Conservation (phyloP, 345 rosid species). For the Eucalyptus cladocalyx region DNA sequence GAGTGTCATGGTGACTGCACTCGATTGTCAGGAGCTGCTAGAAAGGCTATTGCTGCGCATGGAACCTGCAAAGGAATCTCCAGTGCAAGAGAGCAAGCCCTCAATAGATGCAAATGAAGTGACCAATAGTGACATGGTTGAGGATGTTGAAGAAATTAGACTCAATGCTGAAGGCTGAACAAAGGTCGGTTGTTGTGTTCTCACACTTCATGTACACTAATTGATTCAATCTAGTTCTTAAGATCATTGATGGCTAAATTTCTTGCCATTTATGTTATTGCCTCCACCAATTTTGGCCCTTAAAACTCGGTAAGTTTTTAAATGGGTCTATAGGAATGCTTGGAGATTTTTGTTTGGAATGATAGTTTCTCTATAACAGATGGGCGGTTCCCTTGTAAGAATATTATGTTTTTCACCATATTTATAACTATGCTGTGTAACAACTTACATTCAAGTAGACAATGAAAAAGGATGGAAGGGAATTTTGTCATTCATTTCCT, state of each 20-base stretch:
- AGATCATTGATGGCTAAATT: neutral
- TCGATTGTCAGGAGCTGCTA: constrained; percentile 71
- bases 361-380: neutral
- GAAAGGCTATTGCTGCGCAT: constrained; percentile 47
- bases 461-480: neutral
- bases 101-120: neutral
- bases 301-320: neutral
- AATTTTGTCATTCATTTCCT: neutral
- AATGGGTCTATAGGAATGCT: neutral
- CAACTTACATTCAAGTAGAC: neutral
- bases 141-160: neutral
- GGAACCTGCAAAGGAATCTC: constrained; percentile 10
- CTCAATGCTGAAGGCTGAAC: neutral
- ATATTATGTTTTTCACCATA: neutral
- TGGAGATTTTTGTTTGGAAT: neutral
- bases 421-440: neutral
- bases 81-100: constrained; percentile 3
- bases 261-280: neutral
- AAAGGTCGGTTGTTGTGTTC: neutral
- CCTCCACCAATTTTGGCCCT: neutral
- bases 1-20: constrained; percentile 78
- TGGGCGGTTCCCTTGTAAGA: neutral
- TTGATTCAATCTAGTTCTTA: neutral
- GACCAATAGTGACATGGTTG: neutral
- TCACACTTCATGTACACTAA: neutral